These are phyloP conservation scores for Fusarium subglutinans DNA, from an alignment of 2,329 filamentous ascomycete species.

Conservation along the genomic window DNA sequence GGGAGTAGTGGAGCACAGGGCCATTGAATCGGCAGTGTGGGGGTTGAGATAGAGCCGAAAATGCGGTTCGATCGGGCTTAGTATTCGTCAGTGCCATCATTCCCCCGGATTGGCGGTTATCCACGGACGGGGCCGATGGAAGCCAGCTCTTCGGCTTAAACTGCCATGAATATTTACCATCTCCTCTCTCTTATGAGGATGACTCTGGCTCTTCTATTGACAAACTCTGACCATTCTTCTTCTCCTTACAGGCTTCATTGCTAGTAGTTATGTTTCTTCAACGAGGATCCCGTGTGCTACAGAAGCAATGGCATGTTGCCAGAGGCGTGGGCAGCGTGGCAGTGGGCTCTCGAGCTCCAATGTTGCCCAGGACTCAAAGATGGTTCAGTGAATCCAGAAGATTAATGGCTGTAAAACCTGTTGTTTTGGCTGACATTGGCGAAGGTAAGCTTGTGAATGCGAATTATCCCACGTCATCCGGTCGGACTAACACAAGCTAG, in stretches of 20 bases:
- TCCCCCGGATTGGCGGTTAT: constrained; percentile 51
- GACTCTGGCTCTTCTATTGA: constrained; percentile 15
- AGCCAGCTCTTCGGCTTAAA: constrained; percentile 47
- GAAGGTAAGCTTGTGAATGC: constrained; percentile 66
- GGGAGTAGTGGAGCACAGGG: constrained; percentile 30
- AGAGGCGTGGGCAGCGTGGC: constrained; percentile 51
- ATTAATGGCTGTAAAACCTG: constrained; percentile 75
- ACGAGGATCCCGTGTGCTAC: constrained; percentile 59
- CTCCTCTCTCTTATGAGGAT: constrained; percentile 35
- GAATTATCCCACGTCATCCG: background rate
- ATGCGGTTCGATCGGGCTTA: constrained; percentile 36
- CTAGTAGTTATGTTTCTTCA: constrained; percentile 62
- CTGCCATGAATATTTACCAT: constrained; percentile 29
- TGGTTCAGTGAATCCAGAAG: constrained; percentile 62
- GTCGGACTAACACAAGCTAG: constrained; percentile 55
- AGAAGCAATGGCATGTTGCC: constrained; percentile 61
- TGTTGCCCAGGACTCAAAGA: constrained; percentile 48
- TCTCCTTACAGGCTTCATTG: constrained; percentile 27
- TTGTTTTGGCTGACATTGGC: constrained; percentile 85
- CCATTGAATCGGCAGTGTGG: constrained; percentile 31
- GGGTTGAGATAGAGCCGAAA: constrained; percentile 30
- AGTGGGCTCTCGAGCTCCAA: constrained; percentile 41
- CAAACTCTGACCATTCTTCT: constrained; percentile 22
- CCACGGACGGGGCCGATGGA: constrained; percentile 46
- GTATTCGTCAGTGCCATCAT: constrained; percentile 28